phyloP scores from a whole-genome alignment of 139 green algal species.

The Closterium sp. region DNA sequence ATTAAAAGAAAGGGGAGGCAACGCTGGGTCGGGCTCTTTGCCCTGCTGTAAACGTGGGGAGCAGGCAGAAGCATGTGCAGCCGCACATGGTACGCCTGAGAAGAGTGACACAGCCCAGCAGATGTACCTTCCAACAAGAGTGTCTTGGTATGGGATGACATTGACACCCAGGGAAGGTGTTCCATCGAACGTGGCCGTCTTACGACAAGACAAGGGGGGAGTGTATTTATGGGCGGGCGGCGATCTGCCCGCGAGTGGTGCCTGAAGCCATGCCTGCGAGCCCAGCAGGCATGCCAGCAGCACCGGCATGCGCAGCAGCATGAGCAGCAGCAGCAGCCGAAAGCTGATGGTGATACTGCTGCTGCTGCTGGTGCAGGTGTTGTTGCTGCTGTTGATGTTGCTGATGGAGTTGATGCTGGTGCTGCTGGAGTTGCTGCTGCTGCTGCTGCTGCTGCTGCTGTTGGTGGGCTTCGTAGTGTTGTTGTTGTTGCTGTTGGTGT shows the following conservation, averaged over 20 bases:
- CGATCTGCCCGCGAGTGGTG: neutral
- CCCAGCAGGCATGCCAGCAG: too few relatives aligned
- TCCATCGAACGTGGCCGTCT: neutral
- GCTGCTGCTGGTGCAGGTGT: neutral
- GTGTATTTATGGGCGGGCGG: neutral
- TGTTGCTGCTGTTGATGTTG: neutral
- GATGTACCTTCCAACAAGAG: neutral
- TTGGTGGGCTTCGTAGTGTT: neutral
- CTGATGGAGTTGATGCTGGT: neutral
- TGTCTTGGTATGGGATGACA: neutral
- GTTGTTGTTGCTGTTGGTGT: neutral
- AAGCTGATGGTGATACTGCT: neutral
- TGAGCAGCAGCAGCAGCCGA: neutral
- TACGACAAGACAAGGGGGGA: neutral
- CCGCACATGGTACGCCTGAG: neutral
- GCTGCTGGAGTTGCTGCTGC: neutral
- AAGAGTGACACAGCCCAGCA: neutral
- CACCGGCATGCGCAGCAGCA: too few relatives aligned
- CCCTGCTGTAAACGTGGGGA: neutral
- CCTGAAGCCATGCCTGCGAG: neutral
- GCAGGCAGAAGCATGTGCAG: neutral
- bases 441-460: constrained; percentile 2
- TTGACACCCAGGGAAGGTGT: neutral
- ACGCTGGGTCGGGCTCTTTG: neutral
- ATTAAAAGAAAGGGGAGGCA: neutral